These are phyloP conservation scores for Mycosphaerella arachidis DNA, from an alignment of 2,329 filamentous ascomycete genomes.

Conservation along the genomic window DNA sequence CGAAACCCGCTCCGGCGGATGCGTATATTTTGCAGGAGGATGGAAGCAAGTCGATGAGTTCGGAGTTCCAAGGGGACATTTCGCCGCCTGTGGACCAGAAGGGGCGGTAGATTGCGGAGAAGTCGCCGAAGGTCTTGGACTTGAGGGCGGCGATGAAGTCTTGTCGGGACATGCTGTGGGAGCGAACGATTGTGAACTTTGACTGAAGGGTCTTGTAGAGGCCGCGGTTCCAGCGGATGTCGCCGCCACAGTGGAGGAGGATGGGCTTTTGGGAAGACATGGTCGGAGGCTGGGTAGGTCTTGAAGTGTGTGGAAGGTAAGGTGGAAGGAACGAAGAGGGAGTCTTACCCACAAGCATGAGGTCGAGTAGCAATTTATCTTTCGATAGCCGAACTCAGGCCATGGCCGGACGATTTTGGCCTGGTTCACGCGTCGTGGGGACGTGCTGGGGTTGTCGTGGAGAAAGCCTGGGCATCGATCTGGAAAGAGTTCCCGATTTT, in stretches of 20 bases:
- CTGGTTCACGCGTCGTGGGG: neutral
- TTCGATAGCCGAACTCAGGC: neutral
- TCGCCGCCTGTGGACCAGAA: constrained; percentile 63
- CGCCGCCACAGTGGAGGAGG: constrained; percentile 43
- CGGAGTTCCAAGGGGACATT: constrained; percentile 60
- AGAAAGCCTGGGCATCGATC: neutral
- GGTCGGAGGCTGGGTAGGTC: neutral
- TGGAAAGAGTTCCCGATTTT: constrained; percentile 1
- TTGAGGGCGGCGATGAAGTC: constrained; percentile 40
- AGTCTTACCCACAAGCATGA: neutral
- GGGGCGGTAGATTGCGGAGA: constrained; percentile 50
- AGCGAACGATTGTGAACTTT: constrained; percentile 39
- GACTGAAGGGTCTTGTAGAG: constrained; percentile 36
- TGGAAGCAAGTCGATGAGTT: constrained; percentile 53
- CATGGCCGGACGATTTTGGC: neutral
- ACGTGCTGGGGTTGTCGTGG: neutral
- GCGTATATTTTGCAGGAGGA: constrained; percentile 53
- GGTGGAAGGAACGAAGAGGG: neutral
- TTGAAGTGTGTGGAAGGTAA: neutral
- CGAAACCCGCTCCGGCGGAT: constrained; percentile 58
- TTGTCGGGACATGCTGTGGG: constrained; percentile 36
- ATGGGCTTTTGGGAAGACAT: constrained; percentile 19
- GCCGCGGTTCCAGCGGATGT: constrained; percentile 44
- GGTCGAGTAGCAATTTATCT: neutral
- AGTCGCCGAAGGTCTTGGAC: constrained; percentile 40